A percentile compares a stretch with the other conserved stretches of the same genome.
phyloP scores from a whole-genome alignment of 345 rosid species.

The Populus euphratica region DNA sequence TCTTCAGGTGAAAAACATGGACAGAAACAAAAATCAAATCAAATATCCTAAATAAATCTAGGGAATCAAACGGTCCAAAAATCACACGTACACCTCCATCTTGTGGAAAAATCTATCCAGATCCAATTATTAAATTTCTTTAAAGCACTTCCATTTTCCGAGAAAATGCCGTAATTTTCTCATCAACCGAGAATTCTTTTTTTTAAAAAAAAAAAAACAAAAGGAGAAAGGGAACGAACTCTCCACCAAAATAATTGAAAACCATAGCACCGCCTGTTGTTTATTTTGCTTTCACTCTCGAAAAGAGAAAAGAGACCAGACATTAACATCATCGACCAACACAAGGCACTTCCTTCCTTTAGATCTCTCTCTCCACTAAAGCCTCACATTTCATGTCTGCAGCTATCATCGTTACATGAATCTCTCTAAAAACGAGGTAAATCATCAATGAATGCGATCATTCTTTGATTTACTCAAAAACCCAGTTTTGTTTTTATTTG shows the following conservation, averaged over 20 bases:
- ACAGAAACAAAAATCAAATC: neutral
- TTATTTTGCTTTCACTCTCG: constrained; percentile 9
- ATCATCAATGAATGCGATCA: neutral
- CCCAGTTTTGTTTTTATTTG: neutral
- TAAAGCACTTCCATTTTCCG: constrained; percentile 15
- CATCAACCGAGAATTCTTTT: constrained; percentile 9
- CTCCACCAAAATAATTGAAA: neutral
- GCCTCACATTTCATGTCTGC: neutral
- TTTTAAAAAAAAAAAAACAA: neutral
- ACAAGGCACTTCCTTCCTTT: neutral
- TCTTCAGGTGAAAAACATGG: neutral
- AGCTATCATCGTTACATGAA: neutral
- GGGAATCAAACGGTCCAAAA: constrained; percentile 1
- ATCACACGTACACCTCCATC: neutral
- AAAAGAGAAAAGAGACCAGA: neutral
- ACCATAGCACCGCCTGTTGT: neutral
- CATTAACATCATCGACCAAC: constrained; percentile 11
- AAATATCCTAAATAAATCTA: neutral
- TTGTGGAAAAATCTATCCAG: neutral
- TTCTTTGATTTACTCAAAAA: neutral
- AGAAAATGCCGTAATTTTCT: constrained; percentile 24
- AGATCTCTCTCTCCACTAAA: neutral
- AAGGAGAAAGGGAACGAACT: neutral
- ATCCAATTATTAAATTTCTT: neutral
- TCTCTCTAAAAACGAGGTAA: neutral